Base-by-base conservation (phyloP, 2,329 filamentous ascomycete genomes). In the Stachybotrys chlorohalonatus region DNA sequence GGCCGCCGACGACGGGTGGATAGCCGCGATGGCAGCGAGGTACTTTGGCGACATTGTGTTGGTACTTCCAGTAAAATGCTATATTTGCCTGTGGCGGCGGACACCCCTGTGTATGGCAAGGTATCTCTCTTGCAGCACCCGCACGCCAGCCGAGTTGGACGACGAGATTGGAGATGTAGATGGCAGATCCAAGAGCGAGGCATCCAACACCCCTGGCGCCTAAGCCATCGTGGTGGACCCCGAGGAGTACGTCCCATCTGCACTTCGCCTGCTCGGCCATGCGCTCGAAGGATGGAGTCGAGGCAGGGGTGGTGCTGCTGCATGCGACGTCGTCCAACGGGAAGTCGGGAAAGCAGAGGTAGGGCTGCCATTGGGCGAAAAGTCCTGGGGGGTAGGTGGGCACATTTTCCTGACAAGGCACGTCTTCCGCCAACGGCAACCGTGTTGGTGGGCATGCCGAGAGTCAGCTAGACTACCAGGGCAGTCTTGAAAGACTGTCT, bases 291-390 rank as follows among this genome's bases (percentile, higher is more conserved):
- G 24, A 45, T 16, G 32, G 36, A 31, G 47, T 24, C 31, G 9
- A 11, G 46, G 46, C 46, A 47, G 46, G 46, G 17, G 46, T 73
- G 72, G 71, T 74, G 65, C 70, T 73, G 68, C 69, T 63, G 69
- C 66, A 47, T 47, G n/a, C 46, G 46, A 16, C 46, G 9, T 24
- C 46, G 46, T n/a, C 46, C 46, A 47, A 24, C 46, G 46, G 16
- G 15, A 24, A 24, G 46, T 8, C 8, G 46, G 46, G 11, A 47
- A 70, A 70, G 62, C 58, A 62, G 60, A 54, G 57, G 58, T n/a
- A 36, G 62, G 56, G 61, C 59, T 59, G 55, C 63, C 58, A 73
- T 74, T 73, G 71, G 71, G 66, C 61, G 61, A 59, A 62, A 51
- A 60, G 59, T 62, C 69, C 70, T 56, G 59, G 60, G 53, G 57